Base-by-base conservation (phyloP, 139 green algal species). In the Eudorina sp. region DNA sequence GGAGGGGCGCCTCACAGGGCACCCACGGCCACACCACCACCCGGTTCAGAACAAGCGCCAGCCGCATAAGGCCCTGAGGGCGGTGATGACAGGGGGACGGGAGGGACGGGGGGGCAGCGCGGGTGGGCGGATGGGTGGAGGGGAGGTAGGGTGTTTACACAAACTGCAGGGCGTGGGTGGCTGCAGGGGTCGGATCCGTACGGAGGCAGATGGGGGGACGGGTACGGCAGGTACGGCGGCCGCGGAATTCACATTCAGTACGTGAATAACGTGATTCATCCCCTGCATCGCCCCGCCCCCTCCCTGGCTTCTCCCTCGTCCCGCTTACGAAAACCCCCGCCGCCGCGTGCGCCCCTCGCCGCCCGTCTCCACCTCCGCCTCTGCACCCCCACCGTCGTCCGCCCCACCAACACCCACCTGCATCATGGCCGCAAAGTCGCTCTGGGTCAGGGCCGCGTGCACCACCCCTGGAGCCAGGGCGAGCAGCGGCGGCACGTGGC, bases 11-110 rank as follows among this genome's bases (percentile, higher is more conserved):
- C 45, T 78, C 81, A 31, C 81, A 87, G 31, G 81, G 81, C 81
- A 87, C 64, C 81, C 81, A 87, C n/a, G 81, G 81, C 81, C 81
- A 87, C 62, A 79, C 81, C 81, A 87, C 64, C n/a, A 16, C 81
- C 6, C 81, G 81, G 60, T 79, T 68, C 23, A 87, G 81, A 8
- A 48, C 19, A 23, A 87, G 81, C 7, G 9, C 62, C 64, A 87
- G 34, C 4, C 81, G 64, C 64, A 87, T 31, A 14, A 87, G 81
- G n/a, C 81, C 81, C 81, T 87, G 80, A 0, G 2, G 74, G n/a
- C n/a, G n/a, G n/a, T n/a, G n/a, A n/a, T n/a, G n/a, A 25, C 19
- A 25, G 53, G 29, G 36, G 53, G 38, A 11, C 53, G 36, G 38
- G 38, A 38, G 36, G 36, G 21, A 29, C 31, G 31, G 0, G 21